phyloP scores from a whole-genome alignment of 257 asterid genomes.

The Nicotiana tomentosiformis region DNA sequence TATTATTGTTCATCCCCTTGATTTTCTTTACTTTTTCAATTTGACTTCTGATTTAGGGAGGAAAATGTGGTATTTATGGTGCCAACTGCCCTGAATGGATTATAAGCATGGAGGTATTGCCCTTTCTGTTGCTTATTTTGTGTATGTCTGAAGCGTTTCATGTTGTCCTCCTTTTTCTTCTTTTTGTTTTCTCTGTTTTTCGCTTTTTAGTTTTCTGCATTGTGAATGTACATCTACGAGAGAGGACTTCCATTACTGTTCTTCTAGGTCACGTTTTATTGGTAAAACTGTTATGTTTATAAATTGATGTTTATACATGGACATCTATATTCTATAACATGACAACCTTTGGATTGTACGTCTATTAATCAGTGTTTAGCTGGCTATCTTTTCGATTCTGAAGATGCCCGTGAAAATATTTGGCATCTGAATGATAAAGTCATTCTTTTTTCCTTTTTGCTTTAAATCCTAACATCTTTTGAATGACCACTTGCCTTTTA shows the following conservation, averaged over 20 bases:
- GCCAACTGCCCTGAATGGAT: conserved; percentile 90
- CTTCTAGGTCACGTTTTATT: background rate
- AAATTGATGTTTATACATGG: background rate
- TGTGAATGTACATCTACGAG: background rate
- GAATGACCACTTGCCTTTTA: background rate
- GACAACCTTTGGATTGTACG: background rate
- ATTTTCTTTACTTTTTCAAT: background rate
- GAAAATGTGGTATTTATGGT: conserved; percentile 92
- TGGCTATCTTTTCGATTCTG: background rate
- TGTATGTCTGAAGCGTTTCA: background rate
- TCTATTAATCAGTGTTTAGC: background rate
- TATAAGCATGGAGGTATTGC: conserved; percentile 88
- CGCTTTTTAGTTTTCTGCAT: background rate
- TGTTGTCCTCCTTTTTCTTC: background rate
- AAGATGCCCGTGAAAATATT: background rate
- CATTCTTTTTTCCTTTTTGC: background rate
- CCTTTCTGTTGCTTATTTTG: background rate
- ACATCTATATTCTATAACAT: background rate
- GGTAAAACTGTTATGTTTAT: background rate
- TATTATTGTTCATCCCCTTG: background rate
- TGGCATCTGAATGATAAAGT: background rate
- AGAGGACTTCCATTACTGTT: background rate
- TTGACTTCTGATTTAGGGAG: conserved; percentile 50
- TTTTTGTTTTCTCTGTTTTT: background rate
- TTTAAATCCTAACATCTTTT: background rate